Base-by-base conservation (phyloP, 176 grass and related monocot species). In the Alopecurus myosuroides region DNA sequence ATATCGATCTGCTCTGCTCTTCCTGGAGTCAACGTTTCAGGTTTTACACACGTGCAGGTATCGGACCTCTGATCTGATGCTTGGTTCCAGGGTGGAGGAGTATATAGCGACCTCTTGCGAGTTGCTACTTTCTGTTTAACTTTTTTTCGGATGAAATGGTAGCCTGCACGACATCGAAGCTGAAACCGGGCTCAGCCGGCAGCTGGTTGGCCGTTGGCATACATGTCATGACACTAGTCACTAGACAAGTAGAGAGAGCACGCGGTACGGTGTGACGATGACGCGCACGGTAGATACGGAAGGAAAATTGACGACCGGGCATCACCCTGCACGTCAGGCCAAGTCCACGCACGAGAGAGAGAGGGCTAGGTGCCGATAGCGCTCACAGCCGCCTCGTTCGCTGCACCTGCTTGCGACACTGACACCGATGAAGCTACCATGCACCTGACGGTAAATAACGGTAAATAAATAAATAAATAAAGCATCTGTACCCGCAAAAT, bases 291-390 rank as follows among this genome's bases (percentile, higher is more conserved):
- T 65, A 17, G 61, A 64, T 8, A 18, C 6, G 28, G 15, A 33
- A 33, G 15, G 30, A 19, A 6, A 63, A 31, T 48, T 3, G 36
- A 7, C 67, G 36, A n/a, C 33, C 19, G 22, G 53, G 19, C 56
- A 31, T 80, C 77, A 80, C 78, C 78, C 57, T 48, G 60, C 41
- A 35, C 41, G 58, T 65, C 17, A 49, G 58, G 40, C 58, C 58
- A 66, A 64, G 58, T 0, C 26, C 17, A 31, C 13, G 40, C 40
- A 58, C 75, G 50, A 44, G 55, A 7, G 31, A 20, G n/a, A n/a
- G n/a, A n/a, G n/a, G n/a, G n/a, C n/a, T n/a, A n/a, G n/a, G n/a
- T n/a, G n/a, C n/a, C n/a, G n/a, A 9, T 46, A 46, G 44, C 44
- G 3, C 42, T 45, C 42, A 45, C 11, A 45, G 42, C 11, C 11